These are phyloP conservation scores for Eragrostis nindensis DNA, from an alignment of 176 grass and related monocot species.

Conservation along the genomic window DNA sequence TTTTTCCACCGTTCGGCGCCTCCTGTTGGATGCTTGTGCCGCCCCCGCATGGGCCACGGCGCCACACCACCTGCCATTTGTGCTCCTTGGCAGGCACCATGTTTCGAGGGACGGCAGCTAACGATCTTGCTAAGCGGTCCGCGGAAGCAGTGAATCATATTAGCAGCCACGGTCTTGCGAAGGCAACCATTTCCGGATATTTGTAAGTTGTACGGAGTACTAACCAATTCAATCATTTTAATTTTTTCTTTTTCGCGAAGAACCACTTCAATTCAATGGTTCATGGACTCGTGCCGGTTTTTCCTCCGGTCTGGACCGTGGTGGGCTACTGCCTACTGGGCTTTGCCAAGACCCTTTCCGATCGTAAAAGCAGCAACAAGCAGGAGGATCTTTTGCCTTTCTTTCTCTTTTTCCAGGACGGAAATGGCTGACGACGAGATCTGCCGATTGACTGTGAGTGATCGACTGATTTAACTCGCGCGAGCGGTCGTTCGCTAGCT, in stretches of 20 bases:
- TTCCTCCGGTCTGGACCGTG: neutral
- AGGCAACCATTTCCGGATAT: no score
- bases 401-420: neutral
- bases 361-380: neutral
- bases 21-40: constrained; percentile 26
- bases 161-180: no score
- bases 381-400: neutral
- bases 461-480: neutral
- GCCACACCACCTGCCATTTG: neutral
- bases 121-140: neutral
- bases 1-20: neutral
- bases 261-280: no score
- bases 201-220: no score
- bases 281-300: no score
- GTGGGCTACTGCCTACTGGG: neutral
- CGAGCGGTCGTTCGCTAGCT: neutral
- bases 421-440: no score
- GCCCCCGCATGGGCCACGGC: neutral
- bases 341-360: neutral
- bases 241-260: no score
- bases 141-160: no score
- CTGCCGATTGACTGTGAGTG: neutral
- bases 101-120: neutral
- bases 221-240: no score
- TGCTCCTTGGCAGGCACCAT: neutral